These are phyloP conservation scores for Arxiozyma slooffiae DNA, from an alignment of 1,139 yeast species.

Conservation along the genomic window DNA sequence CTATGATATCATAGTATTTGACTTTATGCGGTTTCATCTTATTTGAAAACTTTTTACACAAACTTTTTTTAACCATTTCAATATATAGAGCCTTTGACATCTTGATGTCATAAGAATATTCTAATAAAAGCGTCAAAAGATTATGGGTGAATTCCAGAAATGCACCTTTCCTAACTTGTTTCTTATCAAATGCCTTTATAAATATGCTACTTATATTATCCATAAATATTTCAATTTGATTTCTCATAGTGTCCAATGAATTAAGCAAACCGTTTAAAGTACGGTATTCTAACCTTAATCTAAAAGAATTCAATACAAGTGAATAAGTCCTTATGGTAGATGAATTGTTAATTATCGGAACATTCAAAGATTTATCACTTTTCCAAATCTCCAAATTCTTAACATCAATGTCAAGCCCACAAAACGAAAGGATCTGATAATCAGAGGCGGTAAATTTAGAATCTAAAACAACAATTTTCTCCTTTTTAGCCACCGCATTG, in stretches of 20 bases:
- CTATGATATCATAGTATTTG: neutral
- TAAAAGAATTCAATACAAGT: constrained; percentile 9
- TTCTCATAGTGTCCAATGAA: constrained; percentile 20
- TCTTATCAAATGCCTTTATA: constrained; percentile 3
- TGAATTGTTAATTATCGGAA: constrained; percentile 8
- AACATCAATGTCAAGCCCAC: constrained; percentile 20
- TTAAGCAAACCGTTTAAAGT: constrained; percentile 7
- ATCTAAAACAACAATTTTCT: constrained; percentile 34
- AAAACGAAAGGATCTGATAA: constrained; percentile 14
- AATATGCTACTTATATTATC: constrained; percentile 4
- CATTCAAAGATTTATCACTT: constrained; percentile 12
- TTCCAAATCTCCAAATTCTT: constrained; percentile 21
- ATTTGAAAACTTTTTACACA: neutral
- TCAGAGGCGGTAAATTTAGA: constrained; percentile 4
- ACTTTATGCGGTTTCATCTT: neutral
- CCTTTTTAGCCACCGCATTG: constrained; percentile 51
- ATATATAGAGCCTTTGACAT: neutral
- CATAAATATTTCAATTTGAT: constrained; percentile 9
- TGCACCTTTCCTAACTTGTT: constrained; percentile 1
- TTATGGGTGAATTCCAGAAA: constrained; percentile 3
- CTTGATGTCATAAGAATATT: neutral
- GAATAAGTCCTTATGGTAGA: constrained; percentile 10
- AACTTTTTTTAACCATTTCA: neutral
- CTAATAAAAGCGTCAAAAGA: constrained; percentile 7
- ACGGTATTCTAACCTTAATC: constrained; percentile 8